A percentile compares a stretch with the other conserved stretches of the same genome.
These are phyloP conservation scores for Hortiboletus rubellus DNA, from an alignment of 1,284 basidiomycete genomes.

Conservation along the genomic window DNA sequence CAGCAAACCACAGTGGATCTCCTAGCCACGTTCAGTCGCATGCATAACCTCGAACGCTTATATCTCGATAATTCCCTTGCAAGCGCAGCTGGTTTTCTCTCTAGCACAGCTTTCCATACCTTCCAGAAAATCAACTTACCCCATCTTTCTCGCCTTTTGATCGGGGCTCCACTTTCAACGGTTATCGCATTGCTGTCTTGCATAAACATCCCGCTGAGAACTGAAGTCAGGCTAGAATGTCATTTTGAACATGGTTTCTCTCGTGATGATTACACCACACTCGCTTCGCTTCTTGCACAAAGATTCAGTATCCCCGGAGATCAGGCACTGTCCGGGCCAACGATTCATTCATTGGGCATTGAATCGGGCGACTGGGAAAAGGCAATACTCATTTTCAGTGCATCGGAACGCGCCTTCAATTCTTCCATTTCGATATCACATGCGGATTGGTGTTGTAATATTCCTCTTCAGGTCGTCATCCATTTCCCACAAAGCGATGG, in stretches of 20 bases:
- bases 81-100: background rate
- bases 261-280: background rate
- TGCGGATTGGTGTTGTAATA: background rate
- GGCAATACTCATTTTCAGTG: background rate
- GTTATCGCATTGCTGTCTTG: conserved; percentile 6
- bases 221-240: background rate
- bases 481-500: background rate
- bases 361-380: background rate
- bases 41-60: conserved; percentile 30
- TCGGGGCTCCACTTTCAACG: background rate
- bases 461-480: background rate
- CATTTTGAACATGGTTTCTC: background rate
- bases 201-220: background rate
- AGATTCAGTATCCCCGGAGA: background rate
- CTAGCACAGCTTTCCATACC: background rate
- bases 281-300: background rate
- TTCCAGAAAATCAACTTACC: conserved; percentile 2
- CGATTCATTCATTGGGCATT: background rate
- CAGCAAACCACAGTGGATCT: conserved; percentile 24
- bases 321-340: too few species aligned
- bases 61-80: conserved; percentile 28
- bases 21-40: conserved; percentile 22
- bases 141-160: conserved; percentile 8
- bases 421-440: background rate
- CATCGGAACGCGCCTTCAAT: background rate